These are phyloP conservation scores for Suhomyces ambrosiae DNA, from an alignment of 1,139 yeast species.

Conservation along the genomic window DNA sequence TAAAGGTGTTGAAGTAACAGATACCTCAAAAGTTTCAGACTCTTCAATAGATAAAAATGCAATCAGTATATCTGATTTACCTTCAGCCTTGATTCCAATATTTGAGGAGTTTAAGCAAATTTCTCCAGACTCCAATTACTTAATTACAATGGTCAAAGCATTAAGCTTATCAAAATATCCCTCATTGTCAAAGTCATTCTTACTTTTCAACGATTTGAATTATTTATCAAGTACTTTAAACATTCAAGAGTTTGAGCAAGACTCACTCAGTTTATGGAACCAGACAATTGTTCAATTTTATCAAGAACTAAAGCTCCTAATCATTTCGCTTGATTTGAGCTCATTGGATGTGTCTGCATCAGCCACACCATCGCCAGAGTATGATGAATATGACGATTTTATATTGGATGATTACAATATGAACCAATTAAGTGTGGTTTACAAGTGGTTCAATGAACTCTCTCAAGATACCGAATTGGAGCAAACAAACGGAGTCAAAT, in stretches of 20 bases:
- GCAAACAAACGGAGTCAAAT: slow-evolving; percentile 31
- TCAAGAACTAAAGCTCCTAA: slow-evolving; percentile 22
- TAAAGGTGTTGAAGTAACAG: slow-evolving; percentile 1
- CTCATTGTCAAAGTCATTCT: slow-evolving; percentile 31
- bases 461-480: slow-evolving; percentile 26
- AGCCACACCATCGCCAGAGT: slow-evolving; percentile 6
- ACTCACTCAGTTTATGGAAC: slow-evolving; percentile 24
- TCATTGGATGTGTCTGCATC: slow-evolving; percentile 5
- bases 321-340: slow-evolving; percentile 21
- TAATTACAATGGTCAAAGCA: slow-evolving; percentile 33
- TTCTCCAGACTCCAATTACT: slow-evolving; percentile 13
- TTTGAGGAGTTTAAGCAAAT: slow-evolving; percentile 24
- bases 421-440: slow-evolving; percentile 24
- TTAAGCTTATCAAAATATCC: slow-evolving; percentile 40
- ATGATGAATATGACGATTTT: slow-evolving; percentile 18
- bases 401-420: slow-evolving; percentile 26
- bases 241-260: slow-evolving; percentile 21
- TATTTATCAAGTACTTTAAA: slow-evolving; percentile 23
- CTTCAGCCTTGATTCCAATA: slow-evolving; percentile 24
- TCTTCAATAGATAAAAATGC: not conserved
- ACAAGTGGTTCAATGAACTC: slow-evolving; percentile 30
- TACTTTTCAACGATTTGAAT: slow-evolving; percentile 40
- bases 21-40: not conserved
- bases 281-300: slow-evolving; percentile 26
- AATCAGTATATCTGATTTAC: slow-evolving; percentile 22